A percentile compares a stretch with the other conserved stretches of the same genome.
Conservation (phyloP, 2,329 filamentous ascomycete species). For the Trichoderma sp. region DNA sequence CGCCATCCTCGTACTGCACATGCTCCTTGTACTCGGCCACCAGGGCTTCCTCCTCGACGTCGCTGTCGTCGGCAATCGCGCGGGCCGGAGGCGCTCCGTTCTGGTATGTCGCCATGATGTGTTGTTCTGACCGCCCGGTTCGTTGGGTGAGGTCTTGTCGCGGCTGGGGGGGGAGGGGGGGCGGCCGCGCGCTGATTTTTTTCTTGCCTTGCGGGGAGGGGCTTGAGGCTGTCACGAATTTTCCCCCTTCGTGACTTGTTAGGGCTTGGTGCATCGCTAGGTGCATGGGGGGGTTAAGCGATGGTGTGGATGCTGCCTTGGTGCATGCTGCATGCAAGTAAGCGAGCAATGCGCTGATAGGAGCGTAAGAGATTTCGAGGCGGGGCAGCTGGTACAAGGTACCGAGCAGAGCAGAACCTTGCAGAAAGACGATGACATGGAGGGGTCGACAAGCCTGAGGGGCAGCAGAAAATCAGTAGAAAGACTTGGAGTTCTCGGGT, state of each 20-base stretch:
- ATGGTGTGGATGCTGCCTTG: conserved; percentile 34
- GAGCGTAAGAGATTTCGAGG: conserved; percentile 31
- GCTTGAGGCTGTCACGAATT: conserved; percentile 38
- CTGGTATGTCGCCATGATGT: conserved; percentile 62
- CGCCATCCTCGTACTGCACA: conserved; percentile 87
- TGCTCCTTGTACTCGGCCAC: conserved; percentile 96
- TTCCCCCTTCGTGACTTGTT: conserved; percentile 41
- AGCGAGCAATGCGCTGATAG: conserved; percentile 34
- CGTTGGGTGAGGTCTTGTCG: conserved; percentile 36
- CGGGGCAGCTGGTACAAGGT: conserved; percentile 33
- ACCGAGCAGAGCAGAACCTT: background rate
- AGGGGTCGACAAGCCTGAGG: conserved; percentile 17
- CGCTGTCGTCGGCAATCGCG: conserved; percentile 77
- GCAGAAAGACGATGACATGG: conserved; percentile 4
- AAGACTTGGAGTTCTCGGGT: background rate
- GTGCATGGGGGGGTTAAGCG: conserved; percentile 36
- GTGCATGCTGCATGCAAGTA: conserved; percentile 37
- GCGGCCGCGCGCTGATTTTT: conserved; percentile 42
- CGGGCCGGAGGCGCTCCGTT: conserved; percentile 63
- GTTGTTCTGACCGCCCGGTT: conserved; percentile 34
- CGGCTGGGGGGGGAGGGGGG: conserved; percentile 29
- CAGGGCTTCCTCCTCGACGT: conserved; percentile 93
- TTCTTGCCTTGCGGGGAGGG: conserved; percentile 39
- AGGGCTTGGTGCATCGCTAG: conserved; percentile 45
- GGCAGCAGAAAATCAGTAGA: background rate